These are phyloP conservation scores for Chenopodium formosanum DNA, from an alignment of 148 eudicot genomes.

Conservation along the genomic window DNA sequence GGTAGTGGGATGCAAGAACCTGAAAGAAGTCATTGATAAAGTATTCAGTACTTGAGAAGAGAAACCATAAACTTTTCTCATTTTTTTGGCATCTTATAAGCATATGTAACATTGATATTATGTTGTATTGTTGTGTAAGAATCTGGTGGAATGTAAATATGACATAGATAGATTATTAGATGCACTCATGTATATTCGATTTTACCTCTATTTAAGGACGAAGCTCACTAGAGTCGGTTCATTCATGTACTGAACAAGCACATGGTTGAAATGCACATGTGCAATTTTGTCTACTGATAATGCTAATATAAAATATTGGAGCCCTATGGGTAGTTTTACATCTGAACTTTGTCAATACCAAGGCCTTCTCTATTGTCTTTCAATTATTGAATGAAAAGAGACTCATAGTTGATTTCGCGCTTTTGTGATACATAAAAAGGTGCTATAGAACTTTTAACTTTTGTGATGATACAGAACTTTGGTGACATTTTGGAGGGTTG, in stretches of 20 bases:
- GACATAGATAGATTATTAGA: background rate
- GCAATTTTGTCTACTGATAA: background rate
- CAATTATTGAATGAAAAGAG: background rate
- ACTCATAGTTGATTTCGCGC: background rate
- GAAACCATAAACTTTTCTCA: background rate
- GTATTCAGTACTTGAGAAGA: conserved; percentile 41
- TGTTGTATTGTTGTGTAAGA: conserved; percentile 4
- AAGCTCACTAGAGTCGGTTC: background rate
- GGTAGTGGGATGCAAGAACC: conserved; percentile 67
- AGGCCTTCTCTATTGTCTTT: background rate
- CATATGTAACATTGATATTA: background rate
- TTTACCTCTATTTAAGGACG: background rate
- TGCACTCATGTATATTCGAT: background rate
- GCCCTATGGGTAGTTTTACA: background rate
- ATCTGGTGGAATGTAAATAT: conserved; percentile 13
- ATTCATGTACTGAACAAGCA: background rate
- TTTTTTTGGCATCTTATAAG: background rate
- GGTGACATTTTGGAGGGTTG: background rate
- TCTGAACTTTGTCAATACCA: background rate
- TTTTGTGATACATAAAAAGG: background rate
- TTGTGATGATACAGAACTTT: background rate
- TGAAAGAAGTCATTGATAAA: conserved; percentile 70
- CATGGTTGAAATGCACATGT: background rate
- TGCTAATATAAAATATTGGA: background rate
- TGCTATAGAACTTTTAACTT: background rate